Evolutionary conservation across 1,139 yeast species (phyloP).

Genomic region (Pichia sp.): DNA sequence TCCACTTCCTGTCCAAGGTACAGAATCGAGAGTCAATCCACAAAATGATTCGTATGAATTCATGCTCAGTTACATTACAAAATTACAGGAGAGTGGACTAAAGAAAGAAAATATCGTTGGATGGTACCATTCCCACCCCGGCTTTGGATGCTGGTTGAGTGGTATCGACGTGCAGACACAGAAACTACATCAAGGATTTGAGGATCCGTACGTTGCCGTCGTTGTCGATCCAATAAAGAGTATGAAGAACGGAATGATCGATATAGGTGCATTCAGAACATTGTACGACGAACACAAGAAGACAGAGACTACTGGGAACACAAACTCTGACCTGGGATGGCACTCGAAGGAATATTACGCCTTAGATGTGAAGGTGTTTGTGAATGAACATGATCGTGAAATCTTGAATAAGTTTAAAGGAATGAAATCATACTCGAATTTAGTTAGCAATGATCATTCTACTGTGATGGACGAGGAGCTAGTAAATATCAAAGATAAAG

Average conservation of each 20-base stretch:
- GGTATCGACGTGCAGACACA: slow-evolving; percentile 93
- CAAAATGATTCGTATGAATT: slow-evolving; percentile 92
- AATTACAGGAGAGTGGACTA: slow-evolving; percentile 46
- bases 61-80: slow-evolving; percentile 80
- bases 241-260: slow-evolving; percentile 61
- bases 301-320: slow-evolving; percentile 25
- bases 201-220: slow-evolving; percentile 88
- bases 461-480: background rate
- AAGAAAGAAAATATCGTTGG: slow-evolving; percentile 75
- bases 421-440: background rate
- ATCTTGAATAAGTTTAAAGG: slow-evolving; percentile 16
- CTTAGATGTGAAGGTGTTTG: slow-evolving; percentile 62
- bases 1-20: slow-evolving; percentile 91
- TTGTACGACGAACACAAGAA: slow-evolving; percentile 29
- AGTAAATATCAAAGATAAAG: background rate
- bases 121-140: slow-evolving; percentile 97
- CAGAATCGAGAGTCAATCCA: slow-evolving; percentile 95
- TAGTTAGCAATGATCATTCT: background rate
- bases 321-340: slow-evolving; percentile 57
- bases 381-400: slow-evolving; percentile 37
- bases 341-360: slow-evolving; percentile 73
- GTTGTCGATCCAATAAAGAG: slow-evolving; percentile 86
- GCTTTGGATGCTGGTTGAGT: slow-evolving; percentile 93
- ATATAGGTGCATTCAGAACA: slow-evolving; percentile 91
- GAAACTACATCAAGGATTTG: slow-evolving; percentile 77